Evolutionary conservation across 768 basidiomycete species (phyloP), one percentile per base, ranked within the genome.

Genomic region (Lactarius indigo): DNA sequence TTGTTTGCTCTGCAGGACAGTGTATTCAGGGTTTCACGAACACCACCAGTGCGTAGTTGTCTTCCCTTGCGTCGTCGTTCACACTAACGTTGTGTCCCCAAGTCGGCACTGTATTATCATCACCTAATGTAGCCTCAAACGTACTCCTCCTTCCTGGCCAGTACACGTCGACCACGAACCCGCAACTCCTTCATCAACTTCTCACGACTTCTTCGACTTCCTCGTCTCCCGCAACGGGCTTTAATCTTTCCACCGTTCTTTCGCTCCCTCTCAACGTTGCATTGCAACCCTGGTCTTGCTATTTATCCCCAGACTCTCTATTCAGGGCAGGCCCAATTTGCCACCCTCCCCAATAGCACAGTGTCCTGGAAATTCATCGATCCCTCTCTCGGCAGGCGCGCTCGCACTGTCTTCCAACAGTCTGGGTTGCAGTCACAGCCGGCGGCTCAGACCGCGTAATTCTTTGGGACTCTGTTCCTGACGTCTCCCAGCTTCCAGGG

Each of bases 1-100:
- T 92, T 64, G 81, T 94, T 68, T 93, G 91, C 82, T 80, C 91
- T 90, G 89, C 91, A 75, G 91, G 91, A 71, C 91, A 94, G 89
- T 93, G 92, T 80, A 78, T 93, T 64, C 83, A 92, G 76, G 92
- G 92, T 65, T 84, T 78, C 77, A 85, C 89, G 37, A 92, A 93
- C 73, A 84, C 82, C 28, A 88, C 90, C 42, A 74, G 83, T 84
- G 72, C 78, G 90, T 26, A 42, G 20, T 42, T 1, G 13, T 87
- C 65, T 39, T 79, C 77, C 20, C 31, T 41, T 35, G 35, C 18
- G 23, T 64, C 44, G 39, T 26, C 5, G 30, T 37, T 64, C 56
- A 64, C 17, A 23, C 50, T 50, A 31, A 57, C 47, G n/a, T 3
- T 42, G 1, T 52, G 10, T n/a, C 7, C 61, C 20, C 65, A 94